A percentile compares a stretch with the other conserved stretches of the same genome.
phyloP scores from a whole-genome alignment of 345 rosid species.

The Diplotaxis tenuifolia region DNA sequence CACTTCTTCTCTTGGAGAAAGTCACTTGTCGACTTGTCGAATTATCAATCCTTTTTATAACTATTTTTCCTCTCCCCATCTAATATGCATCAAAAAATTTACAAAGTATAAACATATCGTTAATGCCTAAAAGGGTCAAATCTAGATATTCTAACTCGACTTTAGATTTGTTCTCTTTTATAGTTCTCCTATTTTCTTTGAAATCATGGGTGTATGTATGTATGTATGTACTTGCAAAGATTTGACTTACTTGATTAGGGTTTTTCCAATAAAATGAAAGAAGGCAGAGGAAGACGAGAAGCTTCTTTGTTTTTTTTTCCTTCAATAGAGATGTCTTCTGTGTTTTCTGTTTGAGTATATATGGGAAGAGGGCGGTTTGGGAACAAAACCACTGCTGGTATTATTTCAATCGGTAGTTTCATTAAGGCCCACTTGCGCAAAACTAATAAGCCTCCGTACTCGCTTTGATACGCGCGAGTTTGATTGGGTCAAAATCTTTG shows the following conservation, averaged over 20 bases:
- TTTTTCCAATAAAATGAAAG: conserved; percentile 19
- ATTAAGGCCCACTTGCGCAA: too few species aligned
- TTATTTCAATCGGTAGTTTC: conserved; percentile 17
- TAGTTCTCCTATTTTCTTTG: conserved; percentile 4
- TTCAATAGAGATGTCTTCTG: conserved; percentile 4
- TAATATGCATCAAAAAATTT: not conserved
- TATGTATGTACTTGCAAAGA: conserved; percentile 7
- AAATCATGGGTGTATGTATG: not conserved
- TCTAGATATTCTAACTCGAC: conserved; percentile 11
- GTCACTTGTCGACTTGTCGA: conserved; percentile 41
- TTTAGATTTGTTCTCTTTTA: conserved; percentile 4
- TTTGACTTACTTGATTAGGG: conserved; percentile 39
- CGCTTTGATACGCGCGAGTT: too few species aligned
- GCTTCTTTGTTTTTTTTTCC: conserved; percentile 18
- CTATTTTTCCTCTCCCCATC: conserved; percentile 41
- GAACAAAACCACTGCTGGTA: conserved; percentile 40
- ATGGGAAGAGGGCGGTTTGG: conserved; percentile 24
- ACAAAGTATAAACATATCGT: not conserved
- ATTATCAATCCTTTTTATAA: conserved; percentile 39
- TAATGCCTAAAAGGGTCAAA: conserved; percentile 1
- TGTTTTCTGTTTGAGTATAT: conserved; percentile 18
- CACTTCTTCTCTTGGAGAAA: conserved; percentile 40
- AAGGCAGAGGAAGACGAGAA: conserved; percentile 30
- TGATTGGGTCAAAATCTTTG: too few species aligned
- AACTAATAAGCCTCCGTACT: too few species aligned